Percentiles rank a stretch among this genome's conserved stretches.
These are phyloP conservation scores for Diatrype stigma DNA, from an alignment of 2,329 filamentous ascomycete species.

Conservation along the genomic window DNA sequence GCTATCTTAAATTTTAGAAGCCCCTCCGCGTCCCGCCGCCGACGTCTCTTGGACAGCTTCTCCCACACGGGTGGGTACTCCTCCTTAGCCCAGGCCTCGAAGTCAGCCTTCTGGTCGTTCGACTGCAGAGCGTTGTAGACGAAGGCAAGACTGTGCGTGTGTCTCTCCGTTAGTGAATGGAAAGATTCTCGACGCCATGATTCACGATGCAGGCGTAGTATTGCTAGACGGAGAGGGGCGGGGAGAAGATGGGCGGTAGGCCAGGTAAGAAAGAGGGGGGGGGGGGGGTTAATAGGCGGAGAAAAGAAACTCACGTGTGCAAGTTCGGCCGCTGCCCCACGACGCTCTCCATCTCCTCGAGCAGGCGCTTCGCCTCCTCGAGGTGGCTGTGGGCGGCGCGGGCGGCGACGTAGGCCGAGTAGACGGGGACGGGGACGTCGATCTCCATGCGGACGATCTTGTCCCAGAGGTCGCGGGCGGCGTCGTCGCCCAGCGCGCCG, in stretches of 20 bases:
- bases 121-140: slow-evolving; percentile 71
- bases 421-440: slow-evolving; percentile 68
- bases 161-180: background rate
- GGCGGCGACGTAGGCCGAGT: slow-evolving; percentile 72
- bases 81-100: slow-evolving; percentile 69
- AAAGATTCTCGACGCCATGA: slow-evolving; percentile 12
- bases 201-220: background rate
- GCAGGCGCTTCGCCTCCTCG: slow-evolving; percentile 61
- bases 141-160: slow-evolving; percentile 57
- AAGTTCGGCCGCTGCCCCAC: slow-evolving; percentile 39
- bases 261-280: too few species aligned
- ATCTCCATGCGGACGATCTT: slow-evolving; percentile 72
- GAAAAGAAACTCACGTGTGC: slow-evolving; percentile 19
- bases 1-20: slow-evolving; percentile 46
- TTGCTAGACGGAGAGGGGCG: background rate
- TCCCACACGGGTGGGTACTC: slow-evolving; percentile 67
- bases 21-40: slow-evolving; percentile 39
- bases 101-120: slow-evolving; percentile 60
- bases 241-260: background rate
- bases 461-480: slow-evolving; percentile 65
- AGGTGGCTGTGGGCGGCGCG: slow-evolving; percentile 69
- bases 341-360: slow-evolving; percentile 63
- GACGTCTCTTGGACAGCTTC: slow-evolving; percentile 54
- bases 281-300: slow-evolving; percentile 2
- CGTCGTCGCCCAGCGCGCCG: slow-evolving; percentile 51